A percentile compares a stretch with the other conserved stretches of the same genome.
phyloP scores from a whole-genome alignment of 371 early-diverging fungal species.

The Funneliformis caledonium region DNA sequence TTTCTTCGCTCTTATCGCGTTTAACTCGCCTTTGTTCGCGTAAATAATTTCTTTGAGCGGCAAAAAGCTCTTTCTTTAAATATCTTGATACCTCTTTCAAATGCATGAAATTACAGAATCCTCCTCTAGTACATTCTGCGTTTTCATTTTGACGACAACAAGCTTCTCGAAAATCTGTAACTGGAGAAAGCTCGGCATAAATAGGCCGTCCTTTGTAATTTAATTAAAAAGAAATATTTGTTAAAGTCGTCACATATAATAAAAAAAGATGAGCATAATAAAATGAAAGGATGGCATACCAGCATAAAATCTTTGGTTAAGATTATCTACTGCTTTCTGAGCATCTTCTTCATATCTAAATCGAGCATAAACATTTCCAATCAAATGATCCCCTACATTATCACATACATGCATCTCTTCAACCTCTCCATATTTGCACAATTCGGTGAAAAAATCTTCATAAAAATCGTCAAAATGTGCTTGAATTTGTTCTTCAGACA shows the following conservation, averaged over 20 bases:
- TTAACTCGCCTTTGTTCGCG: slow-evolving; percentile 56
- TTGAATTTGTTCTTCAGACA: slow-evolving; percentile 82
- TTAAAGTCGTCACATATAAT: neutral
- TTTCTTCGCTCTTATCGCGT: slow-evolving; percentile 41
- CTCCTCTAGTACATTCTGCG: slow-evolving; percentile 94
- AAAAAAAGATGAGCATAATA: neutral
- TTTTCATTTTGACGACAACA: slow-evolving; percentile 97
- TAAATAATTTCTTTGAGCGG: slow-evolving; percentile 74
- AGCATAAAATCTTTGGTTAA: slow-evolving; percentile 95
- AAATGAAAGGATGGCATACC: slow-evolving; percentile 48
- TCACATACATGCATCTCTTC: slow-evolving; percentile 97
- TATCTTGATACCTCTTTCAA: slow-evolving; percentile 78
- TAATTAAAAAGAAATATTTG: neutral
- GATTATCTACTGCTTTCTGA: slow-evolving; percentile 83
- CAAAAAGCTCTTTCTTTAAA: slow-evolving; percentile 78
- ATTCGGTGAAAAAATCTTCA: slow-evolving; percentile 95
- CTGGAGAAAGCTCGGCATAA: slow-evolving; percentile 95
- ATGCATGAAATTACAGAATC: slow-evolving; percentile 99
- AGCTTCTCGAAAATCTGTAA: slow-evolving; percentile 96
- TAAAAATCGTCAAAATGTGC: slow-evolving; percentile 95
- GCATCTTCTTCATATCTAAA: slow-evolving; percentile 93
- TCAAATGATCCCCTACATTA: slow-evolving; percentile 97
- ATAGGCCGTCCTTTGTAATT: slow-evolving; percentile 76
- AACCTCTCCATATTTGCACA: slow-evolving; percentile 93
- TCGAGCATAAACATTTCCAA: slow-evolving; percentile 97